Conservation (phyloP, 805 yeast genomes). For the Monosporozyma aerobia region DNA sequence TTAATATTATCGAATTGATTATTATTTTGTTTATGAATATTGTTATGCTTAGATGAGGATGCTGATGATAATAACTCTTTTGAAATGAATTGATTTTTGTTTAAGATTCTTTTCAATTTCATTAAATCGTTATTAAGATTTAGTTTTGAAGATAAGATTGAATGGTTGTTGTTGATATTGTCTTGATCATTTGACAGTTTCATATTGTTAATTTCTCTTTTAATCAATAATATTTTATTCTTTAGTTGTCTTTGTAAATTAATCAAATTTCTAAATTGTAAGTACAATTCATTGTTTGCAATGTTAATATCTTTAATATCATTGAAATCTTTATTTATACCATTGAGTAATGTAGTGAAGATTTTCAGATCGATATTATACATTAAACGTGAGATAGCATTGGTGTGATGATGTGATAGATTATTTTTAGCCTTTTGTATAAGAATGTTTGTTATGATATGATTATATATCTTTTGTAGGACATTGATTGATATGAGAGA, state of each 20-base stretch:
- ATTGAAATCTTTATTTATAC: slow-evolving; percentile 17
- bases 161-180: not conserved
- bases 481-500: slow-evolving; percentile 23
- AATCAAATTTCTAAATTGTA: not conserved
- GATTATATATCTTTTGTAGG: slow-evolving; percentile 13
- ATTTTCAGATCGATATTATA: slow-evolving; percentile 23
- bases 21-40: not conserved
- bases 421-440: slow-evolving; percentile 20
- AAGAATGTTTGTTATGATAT: slow-evolving; percentile 16
- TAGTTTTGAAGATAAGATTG: not conserved
- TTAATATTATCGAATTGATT: not conserved
- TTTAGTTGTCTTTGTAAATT: not conserved
- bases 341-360: slow-evolving; percentile 14
- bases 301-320: slow-evolving; percentile 25
- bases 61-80: not conserved
- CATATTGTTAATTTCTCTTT: not conserved
- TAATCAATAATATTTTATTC: not conserved
- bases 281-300: slow-evolving; percentile 23
- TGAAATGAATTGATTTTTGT: not conserved
- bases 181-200: not conserved
- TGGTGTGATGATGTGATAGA: slow-evolving; percentile 7
- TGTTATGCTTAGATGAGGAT: not conserved
- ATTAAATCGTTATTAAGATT: not conserved
- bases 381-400: slow-evolving; percentile 13
- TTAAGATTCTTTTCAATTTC: not conserved